A percentile compares a stretch with the other conserved stretches of the same genome.
Evolutionary conservation across 768 basidiomycete genomes (phyloP).

Genomic region (Leccinum sublutescens): DNA sequence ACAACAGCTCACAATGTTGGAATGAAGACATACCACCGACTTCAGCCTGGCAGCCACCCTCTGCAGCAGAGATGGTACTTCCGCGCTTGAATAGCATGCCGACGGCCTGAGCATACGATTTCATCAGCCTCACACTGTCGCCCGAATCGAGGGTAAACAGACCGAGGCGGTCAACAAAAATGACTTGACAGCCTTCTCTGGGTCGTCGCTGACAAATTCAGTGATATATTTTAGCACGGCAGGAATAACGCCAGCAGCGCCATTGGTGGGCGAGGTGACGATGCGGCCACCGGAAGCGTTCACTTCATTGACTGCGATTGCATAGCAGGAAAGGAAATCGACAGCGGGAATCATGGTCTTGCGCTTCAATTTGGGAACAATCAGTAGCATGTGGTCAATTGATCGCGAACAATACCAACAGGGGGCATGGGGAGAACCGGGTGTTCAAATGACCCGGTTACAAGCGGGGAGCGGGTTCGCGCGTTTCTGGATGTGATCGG

Average conservation of each 20-base stretch:
- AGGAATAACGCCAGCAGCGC: conserved; percentile 92
- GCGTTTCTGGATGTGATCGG: conserved; percentile 1
- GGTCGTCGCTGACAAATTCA: conserved; percentile 91
- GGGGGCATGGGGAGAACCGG: conserved; percentile 79
- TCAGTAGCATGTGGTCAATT: conserved; percentile 2
- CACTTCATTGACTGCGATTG: conserved; percentile 93
- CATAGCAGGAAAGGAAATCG: conserved; percentile 92
- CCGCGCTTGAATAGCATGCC: conserved; percentile 97
- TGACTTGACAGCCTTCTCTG: conserved; percentile 81
- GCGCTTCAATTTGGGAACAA: conserved; percentile 43
- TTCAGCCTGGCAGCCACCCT: conserved; percentile 94
- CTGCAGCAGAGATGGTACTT: conserved; percentile 95
- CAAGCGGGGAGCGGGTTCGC: conserved; percentile 36
- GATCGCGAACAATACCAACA: conserved; percentile 41
- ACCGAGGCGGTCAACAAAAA: conserved; percentile 90
- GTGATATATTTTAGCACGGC: conserved; percentile 87
- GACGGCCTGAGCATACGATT: conserved; percentile 52
- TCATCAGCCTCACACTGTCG: conserved; percentile 6
- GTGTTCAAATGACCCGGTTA: conserved; percentile 79
- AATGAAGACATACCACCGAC: conserved; percentile 65
- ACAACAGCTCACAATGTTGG: background rate
- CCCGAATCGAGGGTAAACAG: conserved; percentile 24
- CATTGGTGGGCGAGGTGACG: conserved; percentile 93
- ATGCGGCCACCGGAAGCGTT: conserved; percentile 92
- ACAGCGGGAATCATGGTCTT: conserved; percentile 89